Percentiles rank a stretch among this genome's conserved stretches.
Conservation (phyloP, 768 basidiomycete species). For the Calvatia gigantea region DNA sequence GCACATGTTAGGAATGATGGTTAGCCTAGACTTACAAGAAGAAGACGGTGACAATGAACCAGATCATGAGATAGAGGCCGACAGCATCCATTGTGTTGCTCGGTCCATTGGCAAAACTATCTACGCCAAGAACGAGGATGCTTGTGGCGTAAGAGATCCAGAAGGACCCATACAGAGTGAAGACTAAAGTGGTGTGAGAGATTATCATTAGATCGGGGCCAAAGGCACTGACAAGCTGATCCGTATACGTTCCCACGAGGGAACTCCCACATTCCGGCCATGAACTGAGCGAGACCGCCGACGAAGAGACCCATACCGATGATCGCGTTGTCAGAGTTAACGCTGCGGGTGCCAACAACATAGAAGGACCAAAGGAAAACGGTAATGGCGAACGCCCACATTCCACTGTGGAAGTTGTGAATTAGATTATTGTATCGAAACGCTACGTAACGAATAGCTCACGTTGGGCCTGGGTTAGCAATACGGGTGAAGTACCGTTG, state of each 20-base stretch:
- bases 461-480: slow-evolving; percentile 15
- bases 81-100: slow-evolving; percentile 39
- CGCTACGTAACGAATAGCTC: neutral
- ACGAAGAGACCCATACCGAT: slow-evolving; percentile 62
- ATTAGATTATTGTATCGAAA: neutral
- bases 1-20: neutral
- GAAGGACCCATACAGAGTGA: slow-evolving; percentile 59
- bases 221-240: slow-evolving; percentile 40
- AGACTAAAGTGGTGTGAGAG: slow-evolving; percentile 33
- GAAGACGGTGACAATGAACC: slow-evolving; percentile 51
- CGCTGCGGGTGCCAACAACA: slow-evolving; percentile 38
- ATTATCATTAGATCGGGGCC: neutral
- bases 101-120: slow-evolving; percentile 30
- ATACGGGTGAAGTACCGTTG: slow-evolving; percentile 15
- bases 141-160: slow-evolving; percentile 60
- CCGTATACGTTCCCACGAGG: slow-evolving; percentile 47
- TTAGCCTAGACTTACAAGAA: slow-evolving; percentile 37
- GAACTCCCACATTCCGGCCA: slow-evolving; percentile 67
- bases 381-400: slow-evolving; percentile 57
- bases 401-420: slow-evolving; percentile 33
- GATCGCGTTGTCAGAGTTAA: slow-evolving; percentile 42
- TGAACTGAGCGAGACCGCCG: slow-evolving; percentile 62
- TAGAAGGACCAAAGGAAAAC: slow-evolving; percentile 56
- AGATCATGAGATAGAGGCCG: slow-evolving; percentile 52
- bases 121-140: slow-evolving; percentile 46